Evolutionary conservation across 768 basidiomycete species (phyloP).

Genomic region (Boletus tomentosulus): DNA sequence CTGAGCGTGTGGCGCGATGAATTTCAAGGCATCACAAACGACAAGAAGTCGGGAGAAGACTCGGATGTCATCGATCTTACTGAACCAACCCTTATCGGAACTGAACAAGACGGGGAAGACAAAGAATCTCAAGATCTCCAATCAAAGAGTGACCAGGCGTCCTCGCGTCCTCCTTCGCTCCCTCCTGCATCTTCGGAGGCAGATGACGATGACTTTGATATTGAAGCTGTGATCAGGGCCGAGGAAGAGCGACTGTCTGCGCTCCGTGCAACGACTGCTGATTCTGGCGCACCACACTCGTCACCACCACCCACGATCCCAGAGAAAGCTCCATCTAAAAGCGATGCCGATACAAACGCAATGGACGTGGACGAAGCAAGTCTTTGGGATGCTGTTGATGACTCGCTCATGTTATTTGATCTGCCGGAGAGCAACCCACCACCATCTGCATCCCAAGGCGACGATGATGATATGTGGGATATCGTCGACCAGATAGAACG

Average conservation of each 20-base stretch:
- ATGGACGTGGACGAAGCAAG: conserved; percentile 39
- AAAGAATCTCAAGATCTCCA: conserved; percentile 7
- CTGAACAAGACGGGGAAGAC: conserved; percentile 20
- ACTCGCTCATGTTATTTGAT: conserved; percentile 1
- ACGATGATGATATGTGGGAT: conserved; percentile 74
- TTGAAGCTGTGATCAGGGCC: conserved; percentile 47
- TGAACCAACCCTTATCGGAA: conserved; percentile 23
- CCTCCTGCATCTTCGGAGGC: conserved; percentile 39
- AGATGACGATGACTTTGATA: conserved; percentile 47
- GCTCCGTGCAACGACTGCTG: conserved; percentile 14
- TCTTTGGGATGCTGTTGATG: conserved; percentile 31
- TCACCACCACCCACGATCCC: conserved; percentile 2
- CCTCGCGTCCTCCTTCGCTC: conserved; percentile 39
- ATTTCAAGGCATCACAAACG: conserved; percentile 42
- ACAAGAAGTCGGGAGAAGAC: conserved; percentile 20
- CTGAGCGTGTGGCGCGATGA: conserved; percentile 79
- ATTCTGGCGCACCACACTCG: background rate
- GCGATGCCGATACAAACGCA: conserved; percentile 2
- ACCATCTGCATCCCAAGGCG: conserved; percentile 19
- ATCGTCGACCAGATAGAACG: conserved; percentile 55
- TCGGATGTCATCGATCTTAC: conserved; percentile 31
- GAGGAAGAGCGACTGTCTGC: conserved; percentile 36
- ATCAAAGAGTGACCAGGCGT: conserved; percentile 23
- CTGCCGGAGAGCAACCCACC: conserved; percentile 2
- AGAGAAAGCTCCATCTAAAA: conserved; percentile 6